Conservation (phyloP, 805 yeast species). For the Myxozyma mucilagina region DNA sequence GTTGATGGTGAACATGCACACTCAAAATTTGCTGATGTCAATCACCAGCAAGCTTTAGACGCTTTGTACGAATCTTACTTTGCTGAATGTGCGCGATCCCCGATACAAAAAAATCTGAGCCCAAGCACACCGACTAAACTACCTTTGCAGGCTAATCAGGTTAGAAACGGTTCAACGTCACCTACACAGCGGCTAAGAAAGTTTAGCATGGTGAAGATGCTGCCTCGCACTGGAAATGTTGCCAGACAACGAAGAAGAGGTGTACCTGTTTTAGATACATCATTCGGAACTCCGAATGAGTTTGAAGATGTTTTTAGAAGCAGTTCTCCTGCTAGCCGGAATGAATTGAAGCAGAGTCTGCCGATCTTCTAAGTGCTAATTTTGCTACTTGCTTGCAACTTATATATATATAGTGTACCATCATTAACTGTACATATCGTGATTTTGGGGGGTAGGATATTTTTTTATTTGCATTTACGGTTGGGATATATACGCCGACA, state of each 20-base stretch:
- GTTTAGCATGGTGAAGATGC: conserved; percentile 18
- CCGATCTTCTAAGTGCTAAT: not conserved
- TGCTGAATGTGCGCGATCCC: not conserved
- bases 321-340: not conserved
- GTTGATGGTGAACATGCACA: not conserved
- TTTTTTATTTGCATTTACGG: not conserved
- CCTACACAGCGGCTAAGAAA: conserved; percentile 11
- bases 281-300: not conserved
- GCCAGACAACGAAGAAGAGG: conserved; percentile 15
- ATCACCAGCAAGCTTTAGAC: not conserved
- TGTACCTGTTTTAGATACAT: not conserved
- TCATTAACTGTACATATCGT: conserved; percentile 1
- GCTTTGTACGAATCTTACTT: not conserved
- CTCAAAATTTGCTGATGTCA: not conserved
- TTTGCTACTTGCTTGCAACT: not conserved
- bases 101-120: not conserved
- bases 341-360: not conserved
- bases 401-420: not conserved
- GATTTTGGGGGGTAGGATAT: not conserved
- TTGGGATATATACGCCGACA: not conserved
- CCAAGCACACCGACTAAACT: not conserved
- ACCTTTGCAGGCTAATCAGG: not conserved
- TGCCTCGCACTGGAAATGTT: conserved; percentile 15
- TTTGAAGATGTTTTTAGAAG: not conserved
- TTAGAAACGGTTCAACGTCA: conserved; percentile 1